These are phyloP conservation scores for Eutrema yunnanense DNA, from an alignment of 345 rosid species.

Conservation along the genomic window DNA sequence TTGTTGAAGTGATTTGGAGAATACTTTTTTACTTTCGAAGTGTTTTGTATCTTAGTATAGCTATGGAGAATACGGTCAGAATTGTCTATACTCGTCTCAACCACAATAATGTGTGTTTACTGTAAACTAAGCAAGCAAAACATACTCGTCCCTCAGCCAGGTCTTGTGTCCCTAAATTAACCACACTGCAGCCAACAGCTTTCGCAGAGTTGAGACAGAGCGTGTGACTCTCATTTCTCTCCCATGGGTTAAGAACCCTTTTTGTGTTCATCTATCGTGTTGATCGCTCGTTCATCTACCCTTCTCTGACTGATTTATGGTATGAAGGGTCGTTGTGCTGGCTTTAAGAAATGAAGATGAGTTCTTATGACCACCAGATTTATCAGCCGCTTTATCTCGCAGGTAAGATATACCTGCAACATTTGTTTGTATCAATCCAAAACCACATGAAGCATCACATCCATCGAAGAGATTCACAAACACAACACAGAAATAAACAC, in stretches of 20 bases:
- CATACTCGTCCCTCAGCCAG: constrained; percentile 89
- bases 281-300: constrained; percentile 88
- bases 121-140: too few species aligned
- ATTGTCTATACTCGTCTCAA: not conserved
- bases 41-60: too few species aligned
- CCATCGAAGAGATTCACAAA: not conserved
- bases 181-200: constrained; percentile 93
- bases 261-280: too few species aligned
- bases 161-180: constrained; percentile 85
- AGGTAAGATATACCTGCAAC: constrained; percentile 55
- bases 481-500: not conserved
- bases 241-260: constrained; percentile 84
- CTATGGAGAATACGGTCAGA: not conserved
- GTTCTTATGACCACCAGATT: constrained; percentile 54
- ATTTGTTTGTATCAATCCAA: constrained; percentile 2
- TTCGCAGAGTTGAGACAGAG: constrained; percentile 93
- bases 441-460: constrained; percentile 2
- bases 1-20: too few species aligned
- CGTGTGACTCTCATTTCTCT: constrained; percentile 94
- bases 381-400: constrained; percentile 59
- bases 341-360: constrained; percentile 73
- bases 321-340: constrained; percentile 71
- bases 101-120: not conserved
- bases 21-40: too few species aligned
- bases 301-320: too few species aligned